Base-by-base conservation (phyloP, 78 protist species). In the Reticulomyxa filosa region DNA sequence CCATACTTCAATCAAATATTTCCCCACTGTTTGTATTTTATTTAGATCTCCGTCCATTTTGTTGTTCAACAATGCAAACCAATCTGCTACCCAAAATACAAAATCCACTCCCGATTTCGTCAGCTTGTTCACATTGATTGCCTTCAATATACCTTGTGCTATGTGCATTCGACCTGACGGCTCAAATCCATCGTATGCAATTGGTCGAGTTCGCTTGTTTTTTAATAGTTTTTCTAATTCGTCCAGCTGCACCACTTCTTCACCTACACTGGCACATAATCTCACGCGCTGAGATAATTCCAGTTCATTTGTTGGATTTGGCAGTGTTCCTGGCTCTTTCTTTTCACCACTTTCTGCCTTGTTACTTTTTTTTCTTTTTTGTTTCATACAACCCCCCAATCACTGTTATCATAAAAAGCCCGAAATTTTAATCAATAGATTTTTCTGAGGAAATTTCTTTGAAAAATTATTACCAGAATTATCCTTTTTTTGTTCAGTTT, bases 131-230 rank as follows among this genome's bases (percentile, higher is more conserved):
- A 93, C 98, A 68, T 93, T 93, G 86, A 89, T 81, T 7, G 94
- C 84, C 56, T 69, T 69, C 56, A 62, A 10, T 32, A 34, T 55
- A 29, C 98, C 98, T 73, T 93, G 98, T 0, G 98, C 98, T 51
- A 93, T 93, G 78, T 90, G 96, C 90, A 93, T 88, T 27, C 98
- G 76, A 2, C 98, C 98, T 1, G 88, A 79, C 46, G 98, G 98
- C 80, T 93, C 98, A 33, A 90, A 93, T 26, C 98, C 98, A 57
- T 93, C 98, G 75, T 93, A 93, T 17, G 75, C 66, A 27, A 73
- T 67, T 13, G 82, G 75, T n/a, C n/a, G n/a, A 17, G 22, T 56
- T 10, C 76, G 83, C 76, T 88, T 92, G 63, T 80, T 79, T 25
- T 57, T 46, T 35, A 92, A 57, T 8, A 92, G 79, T 25, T 25